phyloP scores from a whole-genome alignment of 139 green algal genomes.

The Chlamydomonas incerta region DNA sequence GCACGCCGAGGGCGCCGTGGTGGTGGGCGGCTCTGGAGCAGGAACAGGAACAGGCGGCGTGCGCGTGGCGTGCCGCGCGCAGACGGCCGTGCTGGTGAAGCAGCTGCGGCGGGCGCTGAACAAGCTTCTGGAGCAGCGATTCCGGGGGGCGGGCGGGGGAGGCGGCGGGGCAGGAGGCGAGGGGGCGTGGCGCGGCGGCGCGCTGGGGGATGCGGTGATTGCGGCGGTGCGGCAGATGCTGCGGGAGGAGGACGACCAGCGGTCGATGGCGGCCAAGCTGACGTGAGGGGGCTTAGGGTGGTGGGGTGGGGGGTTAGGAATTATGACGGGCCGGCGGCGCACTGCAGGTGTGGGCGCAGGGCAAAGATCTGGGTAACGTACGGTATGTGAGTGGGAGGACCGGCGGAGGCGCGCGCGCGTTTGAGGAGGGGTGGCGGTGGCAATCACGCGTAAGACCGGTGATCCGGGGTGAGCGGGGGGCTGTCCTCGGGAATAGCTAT shows the following conservation, averaged over 20 bases:
- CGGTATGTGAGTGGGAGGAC: no score
- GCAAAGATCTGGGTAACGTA: no score
- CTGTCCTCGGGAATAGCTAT: no score
- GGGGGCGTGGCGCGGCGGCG: background rate
- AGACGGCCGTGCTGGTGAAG: conserved; percentile 92
- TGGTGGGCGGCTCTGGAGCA: conserved; percentile 82
- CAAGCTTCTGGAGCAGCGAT: conserved; percentile 54
- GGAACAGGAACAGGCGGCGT: conserved; percentile 29
- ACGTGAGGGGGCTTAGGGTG: no score
- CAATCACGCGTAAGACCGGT: no score
- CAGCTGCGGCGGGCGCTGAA: conserved; percentile 81
- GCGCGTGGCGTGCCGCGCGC: conserved; percentile 47
- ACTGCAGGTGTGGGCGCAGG: no score
- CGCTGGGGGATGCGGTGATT: conserved; percentile 3
- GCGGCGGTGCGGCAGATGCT: conserved; percentile 33
- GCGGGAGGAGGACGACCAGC: conserved; percentile 38
- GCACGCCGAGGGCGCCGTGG: conserved; percentile 74
- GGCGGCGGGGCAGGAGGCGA: background rate
- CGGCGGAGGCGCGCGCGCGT: no score
- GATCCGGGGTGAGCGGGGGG: no score
- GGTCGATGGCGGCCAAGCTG: background rate
- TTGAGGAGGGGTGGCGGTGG: no score
- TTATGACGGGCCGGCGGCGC: no score
- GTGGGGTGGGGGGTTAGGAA: no score
- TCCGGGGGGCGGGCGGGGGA: background rate